These are phyloP conservation scores for Lentinula boryana DNA, from an alignment of 768 basidiomycete genomes.

Conservation along the genomic window DNA sequence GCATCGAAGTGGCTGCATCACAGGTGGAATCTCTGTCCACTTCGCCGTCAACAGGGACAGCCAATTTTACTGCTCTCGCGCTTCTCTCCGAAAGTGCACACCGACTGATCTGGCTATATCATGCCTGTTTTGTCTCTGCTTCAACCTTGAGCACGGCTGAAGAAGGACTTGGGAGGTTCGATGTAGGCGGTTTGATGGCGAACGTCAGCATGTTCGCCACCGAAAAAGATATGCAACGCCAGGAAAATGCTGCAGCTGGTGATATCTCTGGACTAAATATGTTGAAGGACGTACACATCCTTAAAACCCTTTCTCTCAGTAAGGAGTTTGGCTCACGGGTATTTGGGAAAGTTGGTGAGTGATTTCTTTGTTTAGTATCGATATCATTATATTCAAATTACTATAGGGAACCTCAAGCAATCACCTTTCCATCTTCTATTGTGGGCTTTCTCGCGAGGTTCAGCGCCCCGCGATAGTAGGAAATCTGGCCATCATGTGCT, in stretches of 20 bases:
- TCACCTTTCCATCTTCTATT: slow-evolving; percentile 74
- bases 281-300: background rate
- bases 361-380: background rate
- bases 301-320: background rate
- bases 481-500: slow-evolving; percentile 27
- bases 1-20: slow-evolving; percentile 4
- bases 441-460: slow-evolving; percentile 47
- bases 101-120: slow-evolving; percentile 81
- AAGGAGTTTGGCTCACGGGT: background rate
- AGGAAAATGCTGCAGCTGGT: background rate
- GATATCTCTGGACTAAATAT: background rate
- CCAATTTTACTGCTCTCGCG: slow-evolving; percentile 35
- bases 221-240: background rate
- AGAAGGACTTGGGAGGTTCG: background rate
- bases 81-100: slow-evolving; percentile 78
- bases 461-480: slow-evolving; percentile 19
- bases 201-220: background rate
- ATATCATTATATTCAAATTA: background rate
- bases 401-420: slow-evolving; percentile 39
- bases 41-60: slow-evolving; percentile 9
- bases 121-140: slow-evolving; percentile 43
- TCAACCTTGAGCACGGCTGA: background rate
- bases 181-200: background rate
- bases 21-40: background rate
- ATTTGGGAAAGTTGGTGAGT: background rate